Evolutionary conservation across 2,329 filamentous ascomycete genomes (phyloP), one percentile per base, ranked within the genome.

Genomic region (Cercospora sp.): DNA sequence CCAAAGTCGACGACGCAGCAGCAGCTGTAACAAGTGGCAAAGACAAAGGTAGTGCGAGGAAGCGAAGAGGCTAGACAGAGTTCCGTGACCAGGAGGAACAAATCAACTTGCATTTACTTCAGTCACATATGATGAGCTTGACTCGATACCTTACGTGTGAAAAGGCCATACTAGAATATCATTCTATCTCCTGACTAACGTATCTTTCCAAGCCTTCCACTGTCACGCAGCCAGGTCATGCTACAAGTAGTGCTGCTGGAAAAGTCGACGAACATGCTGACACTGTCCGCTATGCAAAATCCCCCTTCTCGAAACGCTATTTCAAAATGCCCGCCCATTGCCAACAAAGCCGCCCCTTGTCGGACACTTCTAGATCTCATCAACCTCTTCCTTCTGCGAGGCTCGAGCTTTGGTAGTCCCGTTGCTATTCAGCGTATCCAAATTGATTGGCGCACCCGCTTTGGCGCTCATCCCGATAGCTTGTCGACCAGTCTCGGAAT

Each of bases 401-500:
- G 69, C 73, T 60, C 68, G 72, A 13, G 71, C 69, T 53, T 73
- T 79, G 72, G 78, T 82, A 76, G 80, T 83, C 20, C 82, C 81
- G 63, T 82, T 79, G 3, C 76, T 78, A 69, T 82, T 77, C 68
- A 68, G 60, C 20, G 67, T 53, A 61, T 63, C 48, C 68, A 71
- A 66, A 72, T 73, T 69, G 64, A 71, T 69, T 31, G 67, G 59
- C 90, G 88, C 77, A 90, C 90, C 74, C 87, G 78, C 83, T 86
- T 74, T 75, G 60, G 71, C 73, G 68, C 71, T 75, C 89, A 97
- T 91, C 23, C 89, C 89, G 77, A 97, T 88, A 0, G 93, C 93
- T 78, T 94, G 90, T 60, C 92, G 85, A 3, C 93, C 93, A 10
- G 90, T 91, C 74, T 97, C 93, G n/a, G 90, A 92, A 74, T 87